Percentiles rank a stretch among this genome's conserved stretches.
phyloP scores from a whole-genome alignment of 2,329 filamentous ascomycete genomes.

The Thielaviopsis punctulata region DNA sequence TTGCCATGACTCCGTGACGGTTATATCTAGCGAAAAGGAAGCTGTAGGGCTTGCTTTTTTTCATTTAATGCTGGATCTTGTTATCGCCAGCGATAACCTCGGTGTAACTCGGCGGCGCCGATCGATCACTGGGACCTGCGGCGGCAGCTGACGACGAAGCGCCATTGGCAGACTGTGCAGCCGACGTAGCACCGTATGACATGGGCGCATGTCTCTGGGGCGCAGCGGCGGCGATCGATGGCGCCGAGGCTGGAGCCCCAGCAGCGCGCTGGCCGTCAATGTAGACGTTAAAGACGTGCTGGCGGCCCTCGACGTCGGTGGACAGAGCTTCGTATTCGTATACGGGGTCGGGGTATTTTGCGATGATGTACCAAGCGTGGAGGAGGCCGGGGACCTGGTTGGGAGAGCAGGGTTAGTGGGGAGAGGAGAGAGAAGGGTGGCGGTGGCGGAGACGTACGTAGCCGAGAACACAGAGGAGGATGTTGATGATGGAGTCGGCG shows the following conservation, averaged over 20 bases:
- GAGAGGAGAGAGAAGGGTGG: not conserved
- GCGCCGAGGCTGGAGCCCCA: conserved; percentile 18
- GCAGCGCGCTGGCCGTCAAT: conserved; percentile 24
- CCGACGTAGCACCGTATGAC: conserved; percentile 30
- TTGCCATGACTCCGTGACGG: too few relatives aligned
- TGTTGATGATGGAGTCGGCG: conserved; percentile 85
- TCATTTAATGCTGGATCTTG: conserved; percentile 51
- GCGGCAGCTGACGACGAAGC: conserved; percentile 20
- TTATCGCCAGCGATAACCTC: conserved; percentile 81
- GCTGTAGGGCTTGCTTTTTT: too few relatives aligned
- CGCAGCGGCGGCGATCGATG: conserved; percentile 15
- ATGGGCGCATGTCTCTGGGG: conserved; percentile 20
- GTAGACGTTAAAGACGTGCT: conserved; percentile 61
- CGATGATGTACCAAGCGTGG: conserved; percentile 97
- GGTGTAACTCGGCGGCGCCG: conserved; percentile 67
- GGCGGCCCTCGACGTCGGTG: conserved; percentile 39
- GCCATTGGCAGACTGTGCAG: conserved; percentile 18
- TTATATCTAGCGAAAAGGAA: too few relatives aligned
- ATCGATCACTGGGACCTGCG: conserved; percentile 23
- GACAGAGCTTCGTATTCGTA: conserved; percentile 51
- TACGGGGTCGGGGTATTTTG: conserved; percentile 63
- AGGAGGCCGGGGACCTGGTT: conserved; percentile 62
- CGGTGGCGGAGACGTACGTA: conserved; percentile 28
- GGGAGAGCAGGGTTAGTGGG: not conserved
- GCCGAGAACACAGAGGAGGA: conserved; percentile 67